Evolutionary conservation across 306 rosid species (phyloP), one percentile per base, ranked within the genome.

Genomic region (Glycyrrhiza uralensis): DNA sequence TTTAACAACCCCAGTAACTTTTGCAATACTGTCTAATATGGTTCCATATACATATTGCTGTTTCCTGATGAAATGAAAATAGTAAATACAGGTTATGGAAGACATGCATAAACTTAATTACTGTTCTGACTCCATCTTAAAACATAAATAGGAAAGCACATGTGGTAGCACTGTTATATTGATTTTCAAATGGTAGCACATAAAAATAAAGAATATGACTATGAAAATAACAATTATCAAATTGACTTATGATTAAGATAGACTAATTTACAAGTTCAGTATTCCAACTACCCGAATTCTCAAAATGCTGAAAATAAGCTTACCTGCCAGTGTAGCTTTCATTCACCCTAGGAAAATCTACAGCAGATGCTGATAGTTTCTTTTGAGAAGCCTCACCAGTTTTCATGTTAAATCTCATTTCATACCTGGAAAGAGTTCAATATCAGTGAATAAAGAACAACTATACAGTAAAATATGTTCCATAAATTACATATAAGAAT

Each of bases 241-340:
- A 24, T 49, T 7, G 38, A 60, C 10, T 14, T 14, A 41, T 47
- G 42, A 32, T 22, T 44, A 64, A 32, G 62, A 62, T 22, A 63
- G 54, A 69, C 17, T 1, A 1, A 24, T 36, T 65, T 42, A 52
- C 10, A 23, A 23, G 17, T 54, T 30, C 42, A 12, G 49, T 50
- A 44, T 49, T 51, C 15, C 12, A 38, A 29, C 63, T 38, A 28
- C 54, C 22, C 26, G 24, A 52, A 64, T 57, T 71, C 46, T 73
- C 30, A 22, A 51, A 7, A 42, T 20, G 11, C 1, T 57, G 10
- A 77, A 49, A 47, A 24, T 28, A 63, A 42, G 28, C n/a, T 56
- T 83, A 89, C 97, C 98, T 94, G 69, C 97, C 90, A 3, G 96
- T 91, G 87, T 91, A 94, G 85, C 85, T 79, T 78, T 94, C 98